Evolutionary conservation across 2,329 filamentous ascomycete species (phyloP).

Genomic region (Hypoxylon sp.): DNA sequence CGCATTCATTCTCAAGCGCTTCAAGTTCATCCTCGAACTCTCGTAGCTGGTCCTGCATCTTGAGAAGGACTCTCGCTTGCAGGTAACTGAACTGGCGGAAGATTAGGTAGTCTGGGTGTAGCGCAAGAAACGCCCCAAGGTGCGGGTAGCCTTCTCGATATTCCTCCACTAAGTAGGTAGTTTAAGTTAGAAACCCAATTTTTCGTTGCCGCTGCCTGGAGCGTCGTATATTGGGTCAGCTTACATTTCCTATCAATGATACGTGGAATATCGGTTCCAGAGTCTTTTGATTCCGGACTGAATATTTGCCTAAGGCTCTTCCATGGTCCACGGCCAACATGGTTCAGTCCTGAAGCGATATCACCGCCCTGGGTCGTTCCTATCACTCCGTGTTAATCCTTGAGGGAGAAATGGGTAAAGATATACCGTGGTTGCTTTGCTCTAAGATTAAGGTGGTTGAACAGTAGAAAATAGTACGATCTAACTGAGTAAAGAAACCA

Average conservation of each 20-base stretch:
- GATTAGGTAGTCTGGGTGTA: conserved; percentile 16
- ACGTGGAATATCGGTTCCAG: neutral
- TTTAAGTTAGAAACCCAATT: neutral
- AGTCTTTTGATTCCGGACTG: neutral
- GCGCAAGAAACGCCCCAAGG: conserved; percentile 23
- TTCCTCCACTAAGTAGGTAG: conserved; percentile 1
- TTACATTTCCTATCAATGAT: neutral
- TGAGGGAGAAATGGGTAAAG: neutral
- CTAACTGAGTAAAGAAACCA: neutral
- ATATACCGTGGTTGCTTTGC: neutral
- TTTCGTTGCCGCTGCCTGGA: no score
- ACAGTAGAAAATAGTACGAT: neutral
- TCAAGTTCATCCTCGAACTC: conserved; percentile 19
- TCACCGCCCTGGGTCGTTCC: neutral
- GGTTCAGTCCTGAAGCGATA: neutral
- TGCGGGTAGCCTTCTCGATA: conserved; percentile 20
- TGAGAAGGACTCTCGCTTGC: conserved; percentile 29
- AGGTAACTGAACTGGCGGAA: conserved; percentile 37
- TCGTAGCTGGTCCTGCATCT: conserved; percentile 31
- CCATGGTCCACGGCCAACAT: no score
- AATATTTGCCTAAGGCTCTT: neutral
- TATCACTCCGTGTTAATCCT: neutral
- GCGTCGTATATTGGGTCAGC: neutral
- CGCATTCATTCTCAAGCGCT: conserved; percentile 1
- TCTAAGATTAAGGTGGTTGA: neutral